A percentile compares a stretch with the other conserved stretches of the same genome.
phyloP scores from a whole-genome alignment of 2,329 filamentous ascomycete species.

The Verticillium nubilum region DNA sequence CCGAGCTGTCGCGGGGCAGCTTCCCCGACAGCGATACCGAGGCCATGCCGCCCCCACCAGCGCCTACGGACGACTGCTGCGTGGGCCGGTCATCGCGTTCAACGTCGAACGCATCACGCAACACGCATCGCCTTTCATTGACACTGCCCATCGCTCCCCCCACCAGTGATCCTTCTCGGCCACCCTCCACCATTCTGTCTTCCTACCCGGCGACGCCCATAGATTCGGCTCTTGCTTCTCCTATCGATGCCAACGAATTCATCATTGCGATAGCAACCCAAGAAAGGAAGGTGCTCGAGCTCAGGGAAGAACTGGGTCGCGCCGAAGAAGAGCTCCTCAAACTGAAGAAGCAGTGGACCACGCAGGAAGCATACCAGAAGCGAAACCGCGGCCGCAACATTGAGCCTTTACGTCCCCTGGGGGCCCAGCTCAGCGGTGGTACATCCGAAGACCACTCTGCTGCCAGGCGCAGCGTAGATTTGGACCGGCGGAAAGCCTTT shows the following conservation, averaged over 20 bases:
- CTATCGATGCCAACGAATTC: slow-evolving; percentile 59
- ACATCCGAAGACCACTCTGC: slow-evolving; percentile 32
- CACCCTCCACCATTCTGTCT: slow-evolving; percentile 38
- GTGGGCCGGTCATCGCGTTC: slow-evolving; percentile 44
- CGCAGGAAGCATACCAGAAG: slow-evolving; percentile 72
- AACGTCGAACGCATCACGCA: slow-evolving; percentile 46
- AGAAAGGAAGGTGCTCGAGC: slow-evolving; percentile 83
- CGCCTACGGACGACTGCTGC: slow-evolving; percentile 30
- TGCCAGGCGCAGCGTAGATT: slow-evolving; percentile 47
- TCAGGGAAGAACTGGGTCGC: slow-evolving; percentile 80
- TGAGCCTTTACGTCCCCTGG: slow-evolving; percentile 43
- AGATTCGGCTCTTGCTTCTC: slow-evolving; percentile 36
- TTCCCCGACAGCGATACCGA: slow-evolving; percentile 16
- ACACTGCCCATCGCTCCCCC: slow-evolving; percentile 57
- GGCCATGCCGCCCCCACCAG: slow-evolving; percentile 29
- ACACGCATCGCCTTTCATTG: slow-evolving; percentile 53
- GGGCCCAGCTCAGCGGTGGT: slow-evolving; percentile 14
- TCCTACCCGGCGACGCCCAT: slow-evolving; percentile 47
- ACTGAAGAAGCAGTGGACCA: slow-evolving; percentile 80
- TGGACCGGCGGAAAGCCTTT: slow-evolving; percentile 68
- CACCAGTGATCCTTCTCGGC: slow-evolving; percentile 45
- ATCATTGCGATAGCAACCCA: slow-evolving; percentile 88
- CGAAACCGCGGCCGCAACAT: slow-evolving; percentile 57
- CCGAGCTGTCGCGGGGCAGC: background rate
- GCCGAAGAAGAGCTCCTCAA: slow-evolving; percentile 72